A percentile compares a stretch with the other conserved stretches of the same genome.
phyloP scores from a whole-genome alignment of 768 basidiomycete genomes.

The Trichaptum fuscoviolaceum region DNA sequence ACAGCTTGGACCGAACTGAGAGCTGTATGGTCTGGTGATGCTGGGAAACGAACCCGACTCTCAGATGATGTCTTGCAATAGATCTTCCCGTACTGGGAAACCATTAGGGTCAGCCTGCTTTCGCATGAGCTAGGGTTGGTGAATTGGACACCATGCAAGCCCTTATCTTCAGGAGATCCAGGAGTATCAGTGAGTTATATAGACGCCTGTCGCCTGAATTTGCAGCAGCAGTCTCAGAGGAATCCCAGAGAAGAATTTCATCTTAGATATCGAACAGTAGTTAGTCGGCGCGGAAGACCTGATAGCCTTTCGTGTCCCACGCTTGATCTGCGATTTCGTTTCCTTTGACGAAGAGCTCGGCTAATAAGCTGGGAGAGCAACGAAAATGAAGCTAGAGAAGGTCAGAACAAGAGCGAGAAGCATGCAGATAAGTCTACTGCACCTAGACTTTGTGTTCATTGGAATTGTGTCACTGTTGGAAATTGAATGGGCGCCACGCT shows the following conservation, averaged over 20 bases:
- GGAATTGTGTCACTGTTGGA: not conserved
- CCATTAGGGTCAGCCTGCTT: not conserved
- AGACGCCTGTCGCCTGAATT: not conserved
- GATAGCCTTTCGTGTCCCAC: not conserved
- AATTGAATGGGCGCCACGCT: not conserved
- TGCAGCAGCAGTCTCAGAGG: not conserved
- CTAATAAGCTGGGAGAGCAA: not conserved
- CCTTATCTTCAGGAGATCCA: not conserved
- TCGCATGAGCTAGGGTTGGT: not conserved
- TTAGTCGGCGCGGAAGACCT: not conserved
- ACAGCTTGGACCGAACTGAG: not conserved
- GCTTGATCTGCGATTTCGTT: not conserved
- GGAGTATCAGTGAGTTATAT: not conserved
- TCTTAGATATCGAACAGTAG: not conserved
- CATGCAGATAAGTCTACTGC: not conserved
- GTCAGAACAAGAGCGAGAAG: not conserved
- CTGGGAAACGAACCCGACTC: not conserved
- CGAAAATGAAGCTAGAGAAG: not conserved
- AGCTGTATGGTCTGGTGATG: not conserved
- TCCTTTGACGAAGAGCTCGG: not conserved
- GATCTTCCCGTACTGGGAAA: not conserved
- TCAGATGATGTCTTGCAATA: not conserved
- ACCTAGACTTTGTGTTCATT: not conserved
- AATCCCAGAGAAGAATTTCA: not conserved
- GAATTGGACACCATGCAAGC: not conserved